These are phyloP conservation scores for Nigrograna mackinnonii DNA, from an alignment of 2,329 filamentous ascomycete genomes.

Conservation along the genomic window DNA sequence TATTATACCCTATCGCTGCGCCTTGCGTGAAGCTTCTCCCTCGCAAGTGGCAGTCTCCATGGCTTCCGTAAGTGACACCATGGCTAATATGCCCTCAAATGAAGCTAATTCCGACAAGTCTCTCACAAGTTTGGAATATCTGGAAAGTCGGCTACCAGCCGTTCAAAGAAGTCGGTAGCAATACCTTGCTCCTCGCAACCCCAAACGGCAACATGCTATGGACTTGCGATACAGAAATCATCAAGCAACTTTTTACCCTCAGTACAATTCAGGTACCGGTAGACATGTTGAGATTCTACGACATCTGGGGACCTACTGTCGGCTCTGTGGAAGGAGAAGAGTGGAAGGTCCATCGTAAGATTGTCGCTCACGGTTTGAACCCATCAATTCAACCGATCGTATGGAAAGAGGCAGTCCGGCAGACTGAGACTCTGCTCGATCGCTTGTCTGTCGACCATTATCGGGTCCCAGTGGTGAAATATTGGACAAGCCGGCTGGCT, in stretches of 20 bases:
- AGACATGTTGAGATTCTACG: slow-evolving; percentile 10
- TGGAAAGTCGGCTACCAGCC: slow-evolving; percentile 10
- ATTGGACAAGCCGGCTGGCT: slow-evolving; percentile 10
- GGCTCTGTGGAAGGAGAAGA: slow-evolving; percentile 13
- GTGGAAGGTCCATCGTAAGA: slow-evolving; percentile 9
- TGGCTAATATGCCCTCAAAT: not conserved
- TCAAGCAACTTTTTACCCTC: slow-evolving; percentile 11
- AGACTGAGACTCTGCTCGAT: slow-evolving; percentile 7
- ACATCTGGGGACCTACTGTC: slow-evolving; percentile 15
- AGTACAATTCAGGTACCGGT: slow-evolving; percentile 6
- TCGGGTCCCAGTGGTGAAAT: slow-evolving; percentile 1
- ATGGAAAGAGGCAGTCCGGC: slow-evolving; percentile 11
- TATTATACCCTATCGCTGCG: slow-evolving; percentile 5
- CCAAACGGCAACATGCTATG: slow-evolving; percentile 11
- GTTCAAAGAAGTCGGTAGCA: slow-evolving; percentile 5
- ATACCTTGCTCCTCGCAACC: slow-evolving; percentile 9
- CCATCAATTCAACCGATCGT: slow-evolving; percentile 5
- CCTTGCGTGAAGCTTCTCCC: slow-evolving; percentile 6
- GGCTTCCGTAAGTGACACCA: not conserved
- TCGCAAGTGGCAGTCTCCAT: not conserved
- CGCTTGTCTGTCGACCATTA: slow-evolving; percentile 3
- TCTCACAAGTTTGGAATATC: slow-evolving; percentile 5
- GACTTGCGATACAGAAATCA: slow-evolving; percentile 9
- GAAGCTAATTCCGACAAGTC: slow-evolving; percentile 1
- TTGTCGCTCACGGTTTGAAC: slow-evolving; percentile 8